These are phyloP conservation scores for Keithomyces neogunnii DNA, from an alignment of 2,329 filamentous ascomycete species.

Conservation along the genomic window DNA sequence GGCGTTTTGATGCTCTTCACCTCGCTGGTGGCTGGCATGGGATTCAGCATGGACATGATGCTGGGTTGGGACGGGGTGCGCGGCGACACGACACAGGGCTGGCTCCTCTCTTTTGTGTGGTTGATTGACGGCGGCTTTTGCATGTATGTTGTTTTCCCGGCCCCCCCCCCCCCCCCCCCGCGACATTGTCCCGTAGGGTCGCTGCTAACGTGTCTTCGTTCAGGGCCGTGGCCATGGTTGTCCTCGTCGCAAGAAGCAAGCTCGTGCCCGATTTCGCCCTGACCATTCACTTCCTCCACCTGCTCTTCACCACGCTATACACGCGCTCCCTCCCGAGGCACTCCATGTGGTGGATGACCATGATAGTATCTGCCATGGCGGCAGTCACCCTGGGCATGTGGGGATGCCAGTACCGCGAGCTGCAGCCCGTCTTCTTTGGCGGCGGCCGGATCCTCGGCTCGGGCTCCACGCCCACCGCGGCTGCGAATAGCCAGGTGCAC, in stretches of 20 bases:
- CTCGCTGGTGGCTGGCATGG: conserved; percentile 46
- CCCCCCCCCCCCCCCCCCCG: neutral
- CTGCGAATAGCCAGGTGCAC: conserved; percentile 13
- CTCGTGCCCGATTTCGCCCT: conserved; percentile 91
- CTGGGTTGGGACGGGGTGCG: conserved; percentile 51
- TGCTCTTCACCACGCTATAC: conserved; percentile 71
- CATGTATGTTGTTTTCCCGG: conserved; percentile 28
- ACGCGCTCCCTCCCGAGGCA: conserved; percentile 67
- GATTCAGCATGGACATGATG: conserved; percentile 44
- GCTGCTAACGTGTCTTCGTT: conserved; percentile 5
- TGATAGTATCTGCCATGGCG: conserved; percentile 36
- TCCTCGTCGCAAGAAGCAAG: conserved; percentile 81
- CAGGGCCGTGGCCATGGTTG: conserved; percentile 75
- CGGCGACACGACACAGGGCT: conserved; percentile 54
- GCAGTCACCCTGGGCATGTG: conserved; percentile 65
- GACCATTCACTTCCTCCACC: conserved; percentile 77
- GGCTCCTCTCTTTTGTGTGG: conserved; percentile 51
- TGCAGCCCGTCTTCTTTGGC: conserved; percentile 82
- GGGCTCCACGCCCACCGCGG: conserved; percentile 9
- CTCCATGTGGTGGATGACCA: conserved; percentile 75
- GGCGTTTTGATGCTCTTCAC: conserved; percentile 49
- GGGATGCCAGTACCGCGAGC: conserved; percentile 84
- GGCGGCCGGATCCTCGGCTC: conserved; percentile 37
- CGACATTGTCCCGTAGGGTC: neutral
- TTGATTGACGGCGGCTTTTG: conserved; percentile 45